These are phyloP conservation scores for Leccinum olivaceopallidum DNA, from an alignment of 768 basidiomycete species.

Conservation along the genomic window DNA sequence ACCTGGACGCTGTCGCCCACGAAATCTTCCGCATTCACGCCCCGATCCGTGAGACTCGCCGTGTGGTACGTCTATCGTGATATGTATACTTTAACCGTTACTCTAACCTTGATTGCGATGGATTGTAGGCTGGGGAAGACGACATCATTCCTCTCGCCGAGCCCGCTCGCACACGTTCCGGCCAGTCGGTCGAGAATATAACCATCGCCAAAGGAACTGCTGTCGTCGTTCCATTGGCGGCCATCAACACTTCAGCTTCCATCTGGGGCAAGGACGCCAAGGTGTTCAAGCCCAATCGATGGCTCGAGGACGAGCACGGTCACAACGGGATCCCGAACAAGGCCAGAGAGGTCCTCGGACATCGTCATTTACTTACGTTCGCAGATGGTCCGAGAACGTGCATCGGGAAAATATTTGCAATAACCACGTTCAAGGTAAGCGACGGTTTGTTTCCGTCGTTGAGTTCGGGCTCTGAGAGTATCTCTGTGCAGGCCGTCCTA, in stretches of 20 bases:
- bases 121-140: neutral
- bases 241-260: neutral
- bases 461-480: neutral
- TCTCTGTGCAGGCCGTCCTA: neutral
- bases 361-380: neutral
- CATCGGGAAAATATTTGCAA: neutral
- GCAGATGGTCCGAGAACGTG: neutral
- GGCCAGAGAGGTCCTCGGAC: neutral
- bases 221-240: neutral
- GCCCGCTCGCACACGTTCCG: neutral
- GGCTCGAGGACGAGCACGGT: neutral
- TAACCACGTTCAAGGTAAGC: neutral
- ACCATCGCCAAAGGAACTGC: neutral
- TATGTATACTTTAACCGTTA: neutral
- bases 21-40: neutral
- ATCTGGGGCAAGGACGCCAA: neutral
- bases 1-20: neutral
- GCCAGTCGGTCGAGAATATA: neutral
- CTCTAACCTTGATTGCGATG: neutral
- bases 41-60: neutral
- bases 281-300: neutral
- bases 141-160: neutral
- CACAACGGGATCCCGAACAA: neutral
- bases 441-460: neutral
- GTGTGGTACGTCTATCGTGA: neutral